Evolutionary conservation across 1,284 basidiomycete species (phyloP), one percentile per base, ranked within the genome.

Genomic region (Wolfiporia cocos): DNA sequence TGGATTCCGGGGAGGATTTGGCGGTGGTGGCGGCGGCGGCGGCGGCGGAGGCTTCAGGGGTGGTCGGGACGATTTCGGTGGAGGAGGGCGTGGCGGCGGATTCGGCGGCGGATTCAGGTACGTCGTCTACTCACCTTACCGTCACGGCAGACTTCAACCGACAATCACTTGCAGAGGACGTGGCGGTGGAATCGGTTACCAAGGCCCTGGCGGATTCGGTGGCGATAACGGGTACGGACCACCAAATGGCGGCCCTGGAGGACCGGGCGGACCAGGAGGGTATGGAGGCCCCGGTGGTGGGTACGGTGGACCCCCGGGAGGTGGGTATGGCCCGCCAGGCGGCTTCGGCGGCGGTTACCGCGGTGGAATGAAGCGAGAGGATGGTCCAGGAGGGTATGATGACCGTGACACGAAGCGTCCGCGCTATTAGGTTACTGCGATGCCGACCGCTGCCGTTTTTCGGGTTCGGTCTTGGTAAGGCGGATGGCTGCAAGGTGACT

Each of bases 381-480:
- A 78, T 56, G 74, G 76, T 54, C 71, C 78, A 41, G 79, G 81
- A 63, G 81, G 81, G 55, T 82, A 75, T 63, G 86, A 87, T 56
- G 87, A 89, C 64, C 77, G 86, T 51, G 86, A 89, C 53, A 56
- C 73, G 32, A 91, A 91, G 67, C 81, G 88, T 57, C 78, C 82
- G 56, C 78, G 88, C 56, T 89, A 88, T 63, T 89, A 78, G 71
- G 24, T 29, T 17, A 30, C 36, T 37, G 21, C 38, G 19, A 38
- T 21, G 21, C 30, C 39, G 30, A 18, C 20, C 29, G 29, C 28
- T 22, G 34, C 29, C 29, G 36, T 33, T 37, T n/a, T 17, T 41
- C 42, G 26, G 23, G 22, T 18, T 19, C n/a, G 28, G 30, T 18
- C 12, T 6, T 28, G 31, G 31, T 15, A 15, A 30, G 32, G 26